These are phyloP conservation scores for Claviceps pusilla DNA, from an alignment of 2,329 filamentous ascomycete species.

Conservation along the genomic window DNA sequence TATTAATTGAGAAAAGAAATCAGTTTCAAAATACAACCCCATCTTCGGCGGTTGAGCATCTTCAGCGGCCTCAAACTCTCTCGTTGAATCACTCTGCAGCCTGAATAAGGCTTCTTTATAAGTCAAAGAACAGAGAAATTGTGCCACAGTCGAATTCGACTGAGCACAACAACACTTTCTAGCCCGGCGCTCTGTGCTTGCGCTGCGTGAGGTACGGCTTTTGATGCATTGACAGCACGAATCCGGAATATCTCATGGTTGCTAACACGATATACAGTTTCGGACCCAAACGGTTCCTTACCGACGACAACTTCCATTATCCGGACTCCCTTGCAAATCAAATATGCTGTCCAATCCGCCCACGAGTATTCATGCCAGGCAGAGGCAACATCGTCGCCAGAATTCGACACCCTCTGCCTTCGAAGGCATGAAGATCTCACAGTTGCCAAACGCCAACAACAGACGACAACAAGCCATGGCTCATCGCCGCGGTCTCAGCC, in stretches of 20 bases:
- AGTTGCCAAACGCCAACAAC: constrained; percentile 40
- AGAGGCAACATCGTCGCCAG: constrained; percentile 58
- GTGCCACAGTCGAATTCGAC: constrained; percentile 28
- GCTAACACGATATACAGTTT: constrained; percentile 19
- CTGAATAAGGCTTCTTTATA: constrained; percentile 19
- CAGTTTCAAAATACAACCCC: constrained; percentile 5
- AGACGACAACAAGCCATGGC: constrained; percentile 26
- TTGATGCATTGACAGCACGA: neutral
- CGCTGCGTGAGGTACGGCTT: constrained; percentile 61
- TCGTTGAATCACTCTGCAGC: constrained; percentile 9
- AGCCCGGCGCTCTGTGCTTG: constrained; percentile 70
- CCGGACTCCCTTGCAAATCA: constrained; percentile 58
- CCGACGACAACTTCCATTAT: constrained; percentile 32
- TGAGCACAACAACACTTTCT: constrained; percentile 31
- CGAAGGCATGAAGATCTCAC: constrained; percentile 56
- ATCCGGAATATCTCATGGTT: neutral
- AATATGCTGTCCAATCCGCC: constrained; percentile 65
- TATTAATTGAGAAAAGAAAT: neutral
- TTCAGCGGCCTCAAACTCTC: constrained; percentile 9
- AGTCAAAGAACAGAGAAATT: constrained; percentile 5
- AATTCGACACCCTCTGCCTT: constrained; percentile 70
- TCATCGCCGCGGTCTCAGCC: constrained; percentile 72
- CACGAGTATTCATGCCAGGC: constrained; percentile 51
- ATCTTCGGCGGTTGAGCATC: constrained; percentile 6
- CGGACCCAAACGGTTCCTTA: constrained; percentile 36